Evolutionary conservation across 768 basidiomycete genomes (phyloP), one percentile per base, ranked within the genome.

Genomic region (Lactarius pseudohatsudake): DNA sequence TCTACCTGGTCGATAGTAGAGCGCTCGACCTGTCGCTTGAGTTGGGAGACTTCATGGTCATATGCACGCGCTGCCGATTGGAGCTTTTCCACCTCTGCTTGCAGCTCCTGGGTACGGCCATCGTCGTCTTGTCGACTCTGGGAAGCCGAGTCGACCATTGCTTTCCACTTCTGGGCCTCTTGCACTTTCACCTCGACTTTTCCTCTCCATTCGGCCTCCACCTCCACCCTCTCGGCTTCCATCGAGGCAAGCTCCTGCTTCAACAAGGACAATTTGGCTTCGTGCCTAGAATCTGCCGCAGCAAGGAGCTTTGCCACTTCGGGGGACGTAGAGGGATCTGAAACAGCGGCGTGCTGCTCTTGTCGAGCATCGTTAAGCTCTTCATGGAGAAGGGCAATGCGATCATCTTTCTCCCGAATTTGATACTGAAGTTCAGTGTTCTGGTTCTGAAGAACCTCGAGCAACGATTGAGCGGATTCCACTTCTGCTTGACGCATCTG

Each of bases 401-500:
- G 88, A 58, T 96, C 94, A 43, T 84, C 83, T 0, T 86, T 76
- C 76, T 98, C 95, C 45, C 89, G 86, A 0, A 96, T 79, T 73
- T 95, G 94, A 76, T 90, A 96, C 71, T 93, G 86, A 36, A 92
- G 79, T 74, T 99, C 97, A 2, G 88, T 86, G 57, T 87, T 89
- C 72, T 91, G 89, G 57, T 86, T 86, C 71, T 91, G 86, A 22
- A 94, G 76, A 1, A 84, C 83, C 70, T 94, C 92, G 2, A 89
- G 80, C 69, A 91, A 87, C 5, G 85, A 85, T 69, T 89, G 87
- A 5, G 88, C 85, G 1, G 91, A 90, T 77, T 99, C 97, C 13
- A 91, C 76, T 73, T 98, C 96, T 18, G 92, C 95, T 75, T 96
- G 94, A 36, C 92, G 88, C 57, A 90, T 72, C 76, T 98, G 94